Conservation (phyloP, 768 basidiomycete species). For the Zangia roseola region DNA sequence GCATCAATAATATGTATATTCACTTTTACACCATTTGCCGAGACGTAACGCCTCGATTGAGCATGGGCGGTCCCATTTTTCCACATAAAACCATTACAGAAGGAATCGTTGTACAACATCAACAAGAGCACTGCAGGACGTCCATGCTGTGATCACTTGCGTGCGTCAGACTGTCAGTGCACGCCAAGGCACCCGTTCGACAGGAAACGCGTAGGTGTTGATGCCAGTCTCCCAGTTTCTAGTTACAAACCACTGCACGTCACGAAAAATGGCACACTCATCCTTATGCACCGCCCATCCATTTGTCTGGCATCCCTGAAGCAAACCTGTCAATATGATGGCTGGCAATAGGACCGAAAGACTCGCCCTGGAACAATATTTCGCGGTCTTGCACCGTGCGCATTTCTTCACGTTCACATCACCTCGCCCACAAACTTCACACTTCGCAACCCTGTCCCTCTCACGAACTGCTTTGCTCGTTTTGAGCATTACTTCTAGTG, state of each 20-base stretch:
- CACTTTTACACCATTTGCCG: background rate
- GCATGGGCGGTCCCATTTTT: background rate
- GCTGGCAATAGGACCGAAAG: background rate
- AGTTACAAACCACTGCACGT: slow-evolving; percentile 30
- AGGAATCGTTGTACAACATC: background rate
- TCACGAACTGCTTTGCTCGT: slow-evolving; percentile 23
- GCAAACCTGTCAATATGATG: slow-evolving; percentile 3
- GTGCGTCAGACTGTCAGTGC: background rate
- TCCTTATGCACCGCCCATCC: slow-evolving; percentile 25
- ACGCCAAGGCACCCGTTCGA: slow-evolving; percentile 16
- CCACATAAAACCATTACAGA: background rate
- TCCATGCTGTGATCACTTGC: slow-evolving; percentile 7
- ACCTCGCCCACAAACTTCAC: slow-evolving; percentile 21
- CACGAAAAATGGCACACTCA: slow-evolving; percentile 22
- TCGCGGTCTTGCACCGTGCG: slow-evolving; percentile 26
- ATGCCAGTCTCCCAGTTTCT: slow-evolving; percentile 26
- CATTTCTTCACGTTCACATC: slow-evolving; percentile 24
- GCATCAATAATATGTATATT: slow-evolving; percentile 10
- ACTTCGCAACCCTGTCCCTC: slow-evolving; percentile 17
- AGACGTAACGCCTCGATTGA: background rate
- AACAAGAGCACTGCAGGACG: background rate
- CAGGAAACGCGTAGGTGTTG: slow-evolving; percentile 20
- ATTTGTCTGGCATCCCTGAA: slow-evolving; percentile 22
- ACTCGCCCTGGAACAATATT: slow-evolving; percentile 32
- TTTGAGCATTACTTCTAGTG: slow-evolving; percentile 25